Evolutionary conservation across 2,329 filamentous ascomycete genomes (phyloP).

Genomic region (Penicillium paneum): DNA sequence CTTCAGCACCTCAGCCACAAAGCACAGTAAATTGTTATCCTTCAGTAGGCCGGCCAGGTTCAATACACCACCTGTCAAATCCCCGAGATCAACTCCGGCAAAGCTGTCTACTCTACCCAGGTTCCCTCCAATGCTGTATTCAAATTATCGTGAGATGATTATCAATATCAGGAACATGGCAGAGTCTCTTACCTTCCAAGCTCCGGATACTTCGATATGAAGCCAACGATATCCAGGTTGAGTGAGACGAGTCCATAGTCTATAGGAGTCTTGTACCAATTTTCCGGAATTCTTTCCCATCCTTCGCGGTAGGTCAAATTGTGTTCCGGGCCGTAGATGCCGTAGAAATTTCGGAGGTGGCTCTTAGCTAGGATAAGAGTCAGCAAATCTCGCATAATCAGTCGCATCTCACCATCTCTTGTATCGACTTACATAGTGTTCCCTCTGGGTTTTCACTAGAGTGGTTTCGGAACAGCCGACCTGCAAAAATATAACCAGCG

Average conservation of each 20-base stretch:
- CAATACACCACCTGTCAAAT: conserved; percentile 45
- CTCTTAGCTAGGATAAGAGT: conserved; percentile 35
- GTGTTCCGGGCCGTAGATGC: conserved; percentile 43
- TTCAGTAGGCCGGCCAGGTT: conserved; percentile 36
- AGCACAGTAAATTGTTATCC: conserved; percentile 43
- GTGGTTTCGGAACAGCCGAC: conserved; percentile 47
- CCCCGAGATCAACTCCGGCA: conserved; percentile 44
- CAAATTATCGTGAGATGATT: neutral
- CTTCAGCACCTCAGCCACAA: conserved; percentile 36
- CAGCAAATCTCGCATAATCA: neutral
- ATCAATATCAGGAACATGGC: neutral
- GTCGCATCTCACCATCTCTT: neutral
- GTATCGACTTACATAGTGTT: conserved; percentile 32
- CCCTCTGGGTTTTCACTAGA: conserved; percentile 42
- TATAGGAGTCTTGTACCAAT: conserved; percentile 49
- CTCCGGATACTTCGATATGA: conserved; percentile 41
- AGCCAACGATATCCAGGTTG: conserved; percentile 41
- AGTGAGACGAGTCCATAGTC: conserved; percentile 50
- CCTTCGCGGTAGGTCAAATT: conserved; percentile 47
- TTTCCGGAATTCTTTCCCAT: conserved; percentile 52
- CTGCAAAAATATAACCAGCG: conserved; percentile 48
- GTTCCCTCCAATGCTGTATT: conserved; percentile 51
- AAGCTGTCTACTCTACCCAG: conserved; percentile 52
- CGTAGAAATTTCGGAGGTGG: conserved; percentile 49
- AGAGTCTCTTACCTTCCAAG: conserved; percentile 32